A percentile compares a stretch with the other conserved stretches of the same genome.
Evolutionary conservation across 768 basidiomycete species (phyloP).

Genomic region (Tricholoma bakamatsutake): DNA sequence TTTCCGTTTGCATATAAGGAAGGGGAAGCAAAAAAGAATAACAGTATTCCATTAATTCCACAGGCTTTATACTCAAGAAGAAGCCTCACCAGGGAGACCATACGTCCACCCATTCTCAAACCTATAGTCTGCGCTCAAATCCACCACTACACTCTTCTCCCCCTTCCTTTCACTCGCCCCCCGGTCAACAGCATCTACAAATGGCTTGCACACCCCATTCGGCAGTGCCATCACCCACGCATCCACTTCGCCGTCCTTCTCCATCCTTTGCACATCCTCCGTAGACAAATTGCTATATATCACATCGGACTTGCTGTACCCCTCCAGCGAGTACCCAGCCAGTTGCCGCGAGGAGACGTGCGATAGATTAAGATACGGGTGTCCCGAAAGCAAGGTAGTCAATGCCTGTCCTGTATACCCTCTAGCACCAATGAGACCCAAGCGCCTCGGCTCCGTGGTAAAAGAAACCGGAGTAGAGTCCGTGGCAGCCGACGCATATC

Average conservation of each 20-base stretch:
- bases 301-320: slow-evolving; percentile 72
- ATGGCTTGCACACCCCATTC: slow-evolving; percentile 96
- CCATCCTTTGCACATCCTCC: slow-evolving; percentile 82
- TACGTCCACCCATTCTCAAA: slow-evolving; percentile 97
- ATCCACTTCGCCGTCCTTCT: slow-evolving; percentile 85
- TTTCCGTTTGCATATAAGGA: slow-evolving; percentile 10
- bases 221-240: slow-evolving; percentile 99
- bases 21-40: slow-evolving; percentile 25
- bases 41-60: slow-evolving; percentile 17
- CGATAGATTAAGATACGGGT: slow-evolving; percentile 85
- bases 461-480: slow-evolving; percentile 14
- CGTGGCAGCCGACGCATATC: slow-evolving; percentile 71
- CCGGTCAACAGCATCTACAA: slow-evolving; percentile 89
- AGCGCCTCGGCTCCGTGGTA: slow-evolving; percentile 68
- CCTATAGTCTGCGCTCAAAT: slow-evolving; percentile 91
- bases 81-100: slow-evolving; percentile 92
- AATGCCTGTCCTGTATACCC: slow-evolving; percentile 95
- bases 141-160: slow-evolving; percentile 75
- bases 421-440: slow-evolving; percentile 94
- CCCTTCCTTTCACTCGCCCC: slow-evolving; percentile 53
- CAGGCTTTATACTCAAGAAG: slow-evolving; percentile 27
- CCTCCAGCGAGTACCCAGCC: slow-evolving; percentile 70
- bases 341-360: slow-evolving; percentile 97
- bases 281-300: slow-evolving; percentile 76
- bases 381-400: slow-evolving; percentile 78